Conservation (phyloP, 2,329 filamentous ascomycete species). For the Venturia asperata region DNA sequence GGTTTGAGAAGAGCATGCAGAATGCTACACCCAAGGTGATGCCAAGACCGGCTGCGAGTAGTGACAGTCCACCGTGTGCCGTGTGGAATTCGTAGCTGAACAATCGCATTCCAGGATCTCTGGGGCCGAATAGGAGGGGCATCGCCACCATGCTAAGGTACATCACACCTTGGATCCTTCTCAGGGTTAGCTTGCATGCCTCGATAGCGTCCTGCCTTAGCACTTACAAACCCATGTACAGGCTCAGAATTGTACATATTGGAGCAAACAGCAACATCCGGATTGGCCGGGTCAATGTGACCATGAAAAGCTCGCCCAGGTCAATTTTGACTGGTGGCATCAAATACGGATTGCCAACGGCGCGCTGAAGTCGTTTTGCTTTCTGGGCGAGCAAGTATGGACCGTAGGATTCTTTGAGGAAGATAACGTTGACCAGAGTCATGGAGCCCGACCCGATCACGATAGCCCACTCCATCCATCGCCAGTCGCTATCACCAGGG, state of each 20-base stretch:
- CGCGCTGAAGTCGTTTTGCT: slow-evolving; percentile 47
- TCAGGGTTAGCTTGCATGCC: background rate
- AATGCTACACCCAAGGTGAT: slow-evolving; percentile 45
- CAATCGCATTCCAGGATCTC: background rate
- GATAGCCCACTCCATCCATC: slow-evolving; percentile 65
- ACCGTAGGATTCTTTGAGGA: slow-evolving; percentile 57
- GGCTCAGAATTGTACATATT: background rate
- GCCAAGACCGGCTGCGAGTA: slow-evolving; percentile 55
- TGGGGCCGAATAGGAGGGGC: background rate
- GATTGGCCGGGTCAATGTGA: slow-evolving; percentile 52
- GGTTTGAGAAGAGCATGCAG: slow-evolving; percentile 44
- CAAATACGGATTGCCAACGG: slow-evolving; percentile 54
- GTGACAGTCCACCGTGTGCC: slow-evolving; percentile 55
- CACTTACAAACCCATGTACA: slow-evolving; percentile 9
- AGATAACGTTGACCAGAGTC: slow-evolving; percentile 54
- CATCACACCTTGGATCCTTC: slow-evolving; percentile 3
- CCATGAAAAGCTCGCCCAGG: slow-evolving; percentile 57
- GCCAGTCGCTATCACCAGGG: slow-evolving; percentile 42
- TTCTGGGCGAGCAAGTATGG: slow-evolving; percentile 55
- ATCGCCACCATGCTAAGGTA: slow-evolving; percentile 8
- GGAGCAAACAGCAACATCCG: slow-evolving; percentile 22
- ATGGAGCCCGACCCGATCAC: slow-evolving; percentile 56
- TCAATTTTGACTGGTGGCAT: slow-evolving; percentile 55
- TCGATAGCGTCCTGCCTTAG: background rate
- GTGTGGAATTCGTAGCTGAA: slow-evolving; percentile 47